Conservation (phyloP, 805 yeast species). For the Candida ficus region DNA sequence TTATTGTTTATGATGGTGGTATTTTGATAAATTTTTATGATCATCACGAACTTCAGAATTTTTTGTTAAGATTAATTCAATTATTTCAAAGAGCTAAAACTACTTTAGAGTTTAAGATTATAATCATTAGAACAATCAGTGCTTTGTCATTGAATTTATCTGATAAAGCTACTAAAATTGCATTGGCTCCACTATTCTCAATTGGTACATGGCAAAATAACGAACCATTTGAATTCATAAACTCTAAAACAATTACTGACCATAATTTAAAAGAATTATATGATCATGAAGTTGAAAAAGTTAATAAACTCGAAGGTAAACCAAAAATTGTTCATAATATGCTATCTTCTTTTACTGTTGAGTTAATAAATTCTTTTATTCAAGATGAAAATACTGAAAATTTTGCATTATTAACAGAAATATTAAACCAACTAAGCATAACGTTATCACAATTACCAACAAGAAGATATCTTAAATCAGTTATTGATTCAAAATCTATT, state of each 20-base stretch:
- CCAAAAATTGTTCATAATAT: conserved; percentile 3
- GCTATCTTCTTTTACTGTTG: conserved; percentile 3
- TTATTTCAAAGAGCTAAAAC: conserved; percentile 9
- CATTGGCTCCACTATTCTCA: conserved; percentile 17
- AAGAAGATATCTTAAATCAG: conserved; percentile 29
- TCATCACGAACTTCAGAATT: conserved; percentile 4
- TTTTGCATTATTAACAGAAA: background rate
- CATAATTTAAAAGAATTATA: conserved; percentile 3
- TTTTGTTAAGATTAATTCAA: conserved; percentile 15
- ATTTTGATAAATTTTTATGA: conserved; percentile 1
- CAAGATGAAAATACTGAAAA: background rate
- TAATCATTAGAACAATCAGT: conserved; percentile 3
- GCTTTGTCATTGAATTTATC: conserved; percentile 3
- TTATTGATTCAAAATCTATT: conserved; percentile 25
- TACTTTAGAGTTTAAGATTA: background rate
- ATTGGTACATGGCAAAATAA: conserved; percentile 13
- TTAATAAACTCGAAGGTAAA: conserved; percentile 2
- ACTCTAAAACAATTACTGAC: background rate
- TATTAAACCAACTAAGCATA: conserved; percentile 24
- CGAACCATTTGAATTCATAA: background rate
- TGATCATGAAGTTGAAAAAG: background rate
- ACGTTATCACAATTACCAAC: conserved; percentile 38
- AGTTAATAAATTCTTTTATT: background rate
- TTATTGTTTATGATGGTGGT: background rate
- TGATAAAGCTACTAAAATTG: conserved; percentile 1